Evolutionary conservation across 169 alveolate genomes (phyloP).

Genomic region (Plasmodium gallinaceum): DNA sequence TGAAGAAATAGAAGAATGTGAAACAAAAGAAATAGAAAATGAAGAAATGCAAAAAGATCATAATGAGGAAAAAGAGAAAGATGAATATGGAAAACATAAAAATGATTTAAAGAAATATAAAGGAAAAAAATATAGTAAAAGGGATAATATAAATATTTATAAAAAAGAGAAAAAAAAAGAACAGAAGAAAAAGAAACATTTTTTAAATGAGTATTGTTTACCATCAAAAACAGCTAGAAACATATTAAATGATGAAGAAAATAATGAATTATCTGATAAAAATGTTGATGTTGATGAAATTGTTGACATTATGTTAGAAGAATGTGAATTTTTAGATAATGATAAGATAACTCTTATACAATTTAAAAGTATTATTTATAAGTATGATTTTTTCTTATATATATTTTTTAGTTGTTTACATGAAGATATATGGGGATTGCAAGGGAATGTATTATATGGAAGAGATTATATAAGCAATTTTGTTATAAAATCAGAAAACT

Average conservation of each 20-base stretch:
- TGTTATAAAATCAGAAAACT: slow-evolving; percentile 57
- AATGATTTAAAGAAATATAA: slow-evolving; percentile 19
- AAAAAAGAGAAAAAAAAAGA: slow-evolving; percentile 63
- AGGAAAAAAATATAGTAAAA: slow-evolving; percentile 2
- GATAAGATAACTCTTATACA: slow-evolving; percentile 82
- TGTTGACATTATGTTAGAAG: slow-evolving; percentile 84
- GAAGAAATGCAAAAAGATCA: slow-evolving; percentile 1
- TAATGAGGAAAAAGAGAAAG: slow-evolving; percentile 1
- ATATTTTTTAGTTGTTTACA: slow-evolving; percentile 89
- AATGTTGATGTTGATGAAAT: slow-evolving; percentile 80
- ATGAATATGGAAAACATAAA: slow-evolving; percentile 3
- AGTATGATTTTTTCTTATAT: slow-evolving; percentile 83
- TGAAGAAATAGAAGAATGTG: slow-evolving; percentile 9
- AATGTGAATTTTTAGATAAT: slow-evolving; percentile 84
- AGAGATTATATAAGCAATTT: slow-evolving; percentile 68
- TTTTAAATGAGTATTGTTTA: slow-evolving; percentile 37
- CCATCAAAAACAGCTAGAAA: slow-evolving; percentile 77
- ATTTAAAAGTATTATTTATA: slow-evolving; percentile 88
- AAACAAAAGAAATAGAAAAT: neutral
- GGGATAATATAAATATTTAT: slow-evolving; percentile 54
- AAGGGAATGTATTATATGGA: slow-evolving; percentile 88
- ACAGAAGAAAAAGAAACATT: slow-evolving; percentile 20
- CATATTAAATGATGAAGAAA: slow-evolving; percentile 59
- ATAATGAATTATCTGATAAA: slow-evolving; percentile 24
- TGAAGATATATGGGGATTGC: slow-evolving; percentile 91